Percentiles rank a stretch among this genome's conserved stretches.
phyloP scores from a whole-genome alignment of 2,329 filamentous ascomycete genomes.

The Rhynchosporium graminicola region DNA sequence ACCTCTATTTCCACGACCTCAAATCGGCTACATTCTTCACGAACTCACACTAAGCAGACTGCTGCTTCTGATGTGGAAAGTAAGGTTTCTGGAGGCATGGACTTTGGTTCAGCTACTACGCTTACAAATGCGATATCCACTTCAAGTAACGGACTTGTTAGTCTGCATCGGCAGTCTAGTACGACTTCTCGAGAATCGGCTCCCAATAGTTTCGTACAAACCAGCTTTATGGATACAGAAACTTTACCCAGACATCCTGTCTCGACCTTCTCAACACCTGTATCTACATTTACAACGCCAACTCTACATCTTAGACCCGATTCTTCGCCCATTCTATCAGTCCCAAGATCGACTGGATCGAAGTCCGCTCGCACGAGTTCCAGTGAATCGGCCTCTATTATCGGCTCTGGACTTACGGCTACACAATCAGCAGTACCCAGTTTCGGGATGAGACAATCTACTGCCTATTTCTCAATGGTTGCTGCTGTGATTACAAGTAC shows the following conservation, averaged over 20 bases:
- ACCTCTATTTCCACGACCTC: no score
- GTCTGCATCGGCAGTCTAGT: background rate
- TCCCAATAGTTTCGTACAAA: background rate
- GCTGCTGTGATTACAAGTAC: background rate
- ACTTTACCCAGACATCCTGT: background rate
- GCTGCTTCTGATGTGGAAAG: background rate
- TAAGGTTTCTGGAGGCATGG: background rate
- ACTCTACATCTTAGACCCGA: background rate
- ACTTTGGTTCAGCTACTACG: background rate
- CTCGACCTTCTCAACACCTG: background rate
- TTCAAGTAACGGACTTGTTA: background rate
- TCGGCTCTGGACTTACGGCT: background rate
- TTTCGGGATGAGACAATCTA: background rate
- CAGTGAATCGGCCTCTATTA: no score
- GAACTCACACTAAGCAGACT: no score
- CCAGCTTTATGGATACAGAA: background rate
- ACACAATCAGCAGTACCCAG: background rate
- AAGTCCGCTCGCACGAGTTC: background rate
- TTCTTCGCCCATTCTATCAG: background rate
- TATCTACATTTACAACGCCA: background rate
- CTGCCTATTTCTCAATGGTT: background rate
- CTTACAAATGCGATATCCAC: background rate
- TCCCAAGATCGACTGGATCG: background rate
- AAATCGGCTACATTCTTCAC: no score
- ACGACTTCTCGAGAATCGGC: background rate